Evolutionary conservation across 2,329 filamentous ascomycete genomes (phyloP).

Genomic region (Ophiostoma populinum): DNA sequence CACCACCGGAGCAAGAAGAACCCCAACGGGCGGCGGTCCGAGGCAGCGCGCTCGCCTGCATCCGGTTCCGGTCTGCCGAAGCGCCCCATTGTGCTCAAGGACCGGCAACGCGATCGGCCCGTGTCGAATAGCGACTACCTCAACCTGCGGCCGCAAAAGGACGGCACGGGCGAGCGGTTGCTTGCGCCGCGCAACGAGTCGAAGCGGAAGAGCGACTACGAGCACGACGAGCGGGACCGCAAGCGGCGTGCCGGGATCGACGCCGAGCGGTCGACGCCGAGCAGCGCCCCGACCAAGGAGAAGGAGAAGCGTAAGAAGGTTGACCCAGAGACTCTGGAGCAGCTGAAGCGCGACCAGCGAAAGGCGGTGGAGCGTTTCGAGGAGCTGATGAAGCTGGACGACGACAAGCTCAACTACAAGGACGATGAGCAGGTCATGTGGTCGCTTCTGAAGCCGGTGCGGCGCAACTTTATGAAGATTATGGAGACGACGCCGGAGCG

Average conservation of each 20-base stretch:
- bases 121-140: slow-evolving; percentile 16
- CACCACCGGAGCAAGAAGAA: slow-evolving; percentile 94
- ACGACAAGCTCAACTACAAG: slow-evolving; percentile 18
- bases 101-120: slow-evolving; percentile 28
- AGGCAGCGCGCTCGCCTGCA: slow-evolving; percentile 45
- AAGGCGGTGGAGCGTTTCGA: slow-evolving; percentile 21
- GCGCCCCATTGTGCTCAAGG: slow-evolving; percentile 25
- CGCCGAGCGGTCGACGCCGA: slow-evolving; percentile 14
- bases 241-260: slow-evolving; percentile 18
- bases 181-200: slow-evolving; percentile 30
- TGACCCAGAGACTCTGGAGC: slow-evolving; percentile 20
- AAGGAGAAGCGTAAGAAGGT: slow-evolving; percentile 21
- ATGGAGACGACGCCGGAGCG: slow-evolving; percentile 18
- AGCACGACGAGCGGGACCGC: slow-evolving; percentile 30
- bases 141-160: slow-evolving; percentile 11
- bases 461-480: slow-evolving; percentile 20
- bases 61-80: slow-evolving; percentile 39
- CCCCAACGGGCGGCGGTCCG: slow-evolving; percentile 40
- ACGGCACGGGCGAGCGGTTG: slow-evolving; percentile 25
- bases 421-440: slow-evolving; percentile 21
- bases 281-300: slow-evolving; percentile 19
- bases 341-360: slow-evolving; percentile 18
- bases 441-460: slow-evolving; percentile 22
- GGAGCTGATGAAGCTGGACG: slow-evolving; percentile 20
- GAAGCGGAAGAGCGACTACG: slow-evolving; percentile 44